Base-by-base conservation (phyloP, 208 protist species). In the Trichomonas vaginalis region DNA sequence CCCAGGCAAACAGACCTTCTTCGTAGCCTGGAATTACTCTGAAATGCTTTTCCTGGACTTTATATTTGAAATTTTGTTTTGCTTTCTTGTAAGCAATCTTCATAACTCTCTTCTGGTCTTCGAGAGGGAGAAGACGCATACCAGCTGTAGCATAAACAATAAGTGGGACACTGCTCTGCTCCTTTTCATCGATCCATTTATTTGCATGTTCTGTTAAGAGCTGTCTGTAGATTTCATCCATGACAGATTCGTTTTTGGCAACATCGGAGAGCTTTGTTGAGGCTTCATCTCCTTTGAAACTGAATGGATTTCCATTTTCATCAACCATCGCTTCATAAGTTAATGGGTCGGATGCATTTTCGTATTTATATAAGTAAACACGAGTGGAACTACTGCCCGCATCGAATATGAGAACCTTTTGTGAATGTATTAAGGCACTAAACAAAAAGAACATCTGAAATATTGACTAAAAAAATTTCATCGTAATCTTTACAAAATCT, bases 11-110 rank as follows among this genome's bases (percentile, higher is more conserved):
- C 1, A 83, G 6, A 17, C 21, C 79, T 42, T 83, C 79, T 42
- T 83, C 79, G 35, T 42, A 35, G 3, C 79, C 79, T 42, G 14
- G 10, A 35, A 83, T 83, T 0, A 40, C 79, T 42, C 35, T 35
- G 79, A 83, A 35, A 17, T 83, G 3, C 27, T 40, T 10, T 42
- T 10, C 12, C 40, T 83, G 35, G 0, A 83, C 27, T 3, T 42
- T 83, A n/a, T 42, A 83, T 9, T 0, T 35, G 27, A 40, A 83
- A 37, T 6, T 42, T 37, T 37, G 6, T 32, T 83, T 35, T 35
- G 35, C 35, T 95, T 97, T 97, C 97, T 99, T 99, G 96, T 99
- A 99, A 96, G 97, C 97, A 82, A 90, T 61, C 35, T 97, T 70
- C 8, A 97, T 62, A 15, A 97, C 90, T 48, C 96, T 96, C 95